Percentiles rank a stretch among this genome's conserved stretches.
Evolutionary conservation across 352 stramenopile genomes (phyloP).

Genomic region (Pythium dissotocum): DNA sequence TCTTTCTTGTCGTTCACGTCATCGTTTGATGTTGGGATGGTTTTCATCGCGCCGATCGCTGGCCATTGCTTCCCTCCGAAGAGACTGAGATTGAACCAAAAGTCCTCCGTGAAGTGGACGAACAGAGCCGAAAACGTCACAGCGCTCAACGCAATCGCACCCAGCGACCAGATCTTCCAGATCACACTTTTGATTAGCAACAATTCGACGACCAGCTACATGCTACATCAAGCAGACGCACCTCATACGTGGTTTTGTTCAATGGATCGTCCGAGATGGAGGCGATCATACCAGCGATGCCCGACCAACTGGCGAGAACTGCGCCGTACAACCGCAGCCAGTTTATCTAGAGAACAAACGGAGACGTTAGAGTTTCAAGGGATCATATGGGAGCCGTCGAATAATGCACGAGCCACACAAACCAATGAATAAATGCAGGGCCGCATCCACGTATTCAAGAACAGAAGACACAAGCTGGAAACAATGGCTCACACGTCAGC

Average conservation of each 20-base stretch:
- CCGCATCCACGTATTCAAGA: slow-evolving; percentile 47
- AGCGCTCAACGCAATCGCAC: slow-evolving; percentile 45
- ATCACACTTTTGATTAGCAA: background rate
- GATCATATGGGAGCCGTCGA: background rate
- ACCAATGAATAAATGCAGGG: slow-evolving; percentile 48
- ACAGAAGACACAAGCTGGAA: slow-evolving; percentile 14
- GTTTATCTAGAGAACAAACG: slow-evolving; percentile 40
- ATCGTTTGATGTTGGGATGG: background rate
- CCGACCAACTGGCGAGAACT: slow-evolving; percentile 46
- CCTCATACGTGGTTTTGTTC: slow-evolving; percentile 45
- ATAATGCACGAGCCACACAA: slow-evolving; percentile 16
- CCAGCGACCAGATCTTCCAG: slow-evolving; percentile 53
- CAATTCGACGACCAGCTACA: background rate
- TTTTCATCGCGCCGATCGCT: background rate
- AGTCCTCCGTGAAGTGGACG: slow-evolving; percentile 52
- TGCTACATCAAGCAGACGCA: slow-evolving; percentile 10
- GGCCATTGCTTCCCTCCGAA: slow-evolving; percentile 12
- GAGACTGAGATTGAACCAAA: slow-evolving; percentile 43
- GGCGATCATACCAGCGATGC: slow-evolving; percentile 35
- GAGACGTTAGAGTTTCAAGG: background rate
- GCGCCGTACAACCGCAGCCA: slow-evolving; percentile 46
- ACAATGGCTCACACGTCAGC: background rate
- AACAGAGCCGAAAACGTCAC: slow-evolving; percentile 40
- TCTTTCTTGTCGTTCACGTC: background rate
- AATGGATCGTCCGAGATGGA: slow-evolving; percentile 45